These are phyloP conservation scores for Pythium utonaiense DNA, from an alignment of 352 stramenopile genomes.

Conservation along the genomic window DNA sequence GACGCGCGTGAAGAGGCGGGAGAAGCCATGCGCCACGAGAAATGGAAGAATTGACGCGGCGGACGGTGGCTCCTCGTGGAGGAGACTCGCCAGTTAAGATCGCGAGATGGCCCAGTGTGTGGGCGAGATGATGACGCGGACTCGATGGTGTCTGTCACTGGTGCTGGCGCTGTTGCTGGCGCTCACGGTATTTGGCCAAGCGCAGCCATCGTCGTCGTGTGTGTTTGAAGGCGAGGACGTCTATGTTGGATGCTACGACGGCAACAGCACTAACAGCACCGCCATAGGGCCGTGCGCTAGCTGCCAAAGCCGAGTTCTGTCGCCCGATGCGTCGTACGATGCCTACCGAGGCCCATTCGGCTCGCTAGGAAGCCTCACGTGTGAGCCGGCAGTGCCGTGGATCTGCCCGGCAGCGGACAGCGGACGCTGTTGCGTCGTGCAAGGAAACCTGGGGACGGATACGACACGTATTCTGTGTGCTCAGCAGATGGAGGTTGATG, in stretches of 20 bases:
- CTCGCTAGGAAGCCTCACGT: not conserved
- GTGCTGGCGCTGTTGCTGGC: not conserved
- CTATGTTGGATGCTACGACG: constrained; percentile 1
- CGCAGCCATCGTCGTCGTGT: not conserved
- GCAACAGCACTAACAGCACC: no score
- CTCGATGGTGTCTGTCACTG: not conserved
- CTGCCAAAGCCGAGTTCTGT: constrained; percentile 7
- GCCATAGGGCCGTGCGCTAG: constrained; percentile 14
- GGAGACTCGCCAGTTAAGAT: not conserved
- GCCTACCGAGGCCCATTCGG: constrained; percentile 16
- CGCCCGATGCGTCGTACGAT: constrained; percentile 1
- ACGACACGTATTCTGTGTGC: constrained; percentile 11
- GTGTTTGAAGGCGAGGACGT: constrained; percentile 5
- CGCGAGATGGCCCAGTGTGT: not conserved
- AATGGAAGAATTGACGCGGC: not conserved
- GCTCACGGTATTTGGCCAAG: not conserved
- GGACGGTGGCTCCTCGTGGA: not conserved
- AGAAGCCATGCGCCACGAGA: not conserved
- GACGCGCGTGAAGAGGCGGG: not conserved
- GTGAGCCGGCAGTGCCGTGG: constrained; percentile 22
- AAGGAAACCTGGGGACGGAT: not conserved
- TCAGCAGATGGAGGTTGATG: not conserved
- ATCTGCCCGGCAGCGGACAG: constrained; percentile 17
- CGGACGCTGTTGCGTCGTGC: constrained; percentile 20
- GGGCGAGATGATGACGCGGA: not conserved